Percentiles rank a stretch among this genome's conserved stretches.
These are phyloP conservation scores for Salix brachista DNA, from an alignment of 345 rosid genomes.

Conservation along the genomic window DNA sequence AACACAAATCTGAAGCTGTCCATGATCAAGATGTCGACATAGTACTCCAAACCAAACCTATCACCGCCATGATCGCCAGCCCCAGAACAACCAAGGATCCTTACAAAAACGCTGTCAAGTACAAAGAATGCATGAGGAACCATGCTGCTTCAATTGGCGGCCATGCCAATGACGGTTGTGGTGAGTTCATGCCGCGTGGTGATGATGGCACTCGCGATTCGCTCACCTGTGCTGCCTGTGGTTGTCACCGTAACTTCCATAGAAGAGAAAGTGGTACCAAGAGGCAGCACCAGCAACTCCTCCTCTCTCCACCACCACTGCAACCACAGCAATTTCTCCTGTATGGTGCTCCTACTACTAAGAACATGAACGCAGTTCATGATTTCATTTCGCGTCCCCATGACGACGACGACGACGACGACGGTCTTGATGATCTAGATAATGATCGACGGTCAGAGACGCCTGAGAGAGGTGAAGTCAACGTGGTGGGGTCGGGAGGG, in stretches of 20 bases:
- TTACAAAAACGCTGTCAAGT: background rate
- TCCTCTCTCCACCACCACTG: constrained; percentile 10
- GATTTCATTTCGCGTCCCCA: background rate
- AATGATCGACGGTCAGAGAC: constrained; percentile 26
- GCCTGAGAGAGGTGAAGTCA: constrained; percentile 21
- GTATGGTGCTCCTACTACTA: background rate
- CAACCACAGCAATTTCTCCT: constrained; percentile 1
- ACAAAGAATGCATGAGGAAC: constrained; percentile 31
- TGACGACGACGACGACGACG: background rate
- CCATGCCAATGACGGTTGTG: constrained; percentile 53
- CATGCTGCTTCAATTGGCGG: constrained; percentile 54
- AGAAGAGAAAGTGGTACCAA: constrained; percentile 22
- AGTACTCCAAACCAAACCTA: background rate
- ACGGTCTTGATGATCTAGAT: background rate
- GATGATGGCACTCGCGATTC: constrained; percentile 13
- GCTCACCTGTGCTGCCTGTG: constrained; percentile 52
- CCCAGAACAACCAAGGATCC: background rate
- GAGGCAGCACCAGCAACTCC: constrained; percentile 11
- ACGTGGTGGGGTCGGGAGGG: constrained; percentile 10
- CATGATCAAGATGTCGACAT: background rate
- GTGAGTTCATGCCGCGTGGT: constrained; percentile 47
- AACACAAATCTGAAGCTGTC: background rate
- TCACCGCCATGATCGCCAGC: background rate
- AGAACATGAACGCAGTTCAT: background rate
- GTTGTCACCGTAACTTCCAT: constrained; percentile 55